Percentiles rank a stretch among this genome's conserved stretches.
These are phyloP conservation scores for Pythium utonaiense DNA, from an alignment of 352 stramenopile species.

Conservation along the genomic window DNA sequence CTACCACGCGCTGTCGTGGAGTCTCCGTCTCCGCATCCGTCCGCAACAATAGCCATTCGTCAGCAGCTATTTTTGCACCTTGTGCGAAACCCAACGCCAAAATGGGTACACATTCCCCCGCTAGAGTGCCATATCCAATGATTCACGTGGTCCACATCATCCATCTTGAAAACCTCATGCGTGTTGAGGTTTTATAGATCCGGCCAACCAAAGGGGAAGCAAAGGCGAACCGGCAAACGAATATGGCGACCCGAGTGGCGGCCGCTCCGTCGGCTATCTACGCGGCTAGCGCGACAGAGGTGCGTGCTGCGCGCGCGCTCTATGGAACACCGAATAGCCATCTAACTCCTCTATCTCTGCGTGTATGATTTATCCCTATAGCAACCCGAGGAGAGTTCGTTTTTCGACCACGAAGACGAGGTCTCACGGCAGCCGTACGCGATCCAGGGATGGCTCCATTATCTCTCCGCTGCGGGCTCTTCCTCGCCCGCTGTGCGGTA, in stretches of 20 bases:
- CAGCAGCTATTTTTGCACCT: background rate
- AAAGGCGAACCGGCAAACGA: background rate
- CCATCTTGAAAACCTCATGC: background rate
- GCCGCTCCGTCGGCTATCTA: constrained; percentile 2
- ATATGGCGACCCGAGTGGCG: constrained; percentile 14
- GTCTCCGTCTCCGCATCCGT: background rate
- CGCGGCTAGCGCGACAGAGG: constrained; percentile 5
- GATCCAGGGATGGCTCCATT: constrained; percentile 80
- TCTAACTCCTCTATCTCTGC: constrained; percentile 6
- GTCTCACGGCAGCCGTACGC: constrained; percentile 78
- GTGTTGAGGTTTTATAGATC: constrained; percentile 2
- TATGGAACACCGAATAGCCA: background rate
- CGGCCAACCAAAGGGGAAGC: constrained; percentile 8
- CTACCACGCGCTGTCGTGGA: too few relatives aligned
- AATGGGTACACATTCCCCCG: background rate
- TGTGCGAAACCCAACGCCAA: background rate
- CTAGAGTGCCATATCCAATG: background rate
- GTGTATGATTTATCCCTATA: constrained; percentile 12
- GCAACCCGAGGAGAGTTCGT: background rate
- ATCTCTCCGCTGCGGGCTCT: constrained; percentile 32
- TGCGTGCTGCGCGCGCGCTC: background rate
- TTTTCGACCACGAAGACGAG: constrained; percentile 81
- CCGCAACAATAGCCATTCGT: background rate
- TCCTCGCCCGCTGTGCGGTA: constrained; percentile 27
- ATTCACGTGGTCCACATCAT: background rate